Evolutionary conservation across 2,329 filamentous ascomycete species (phyloP), one percentile per base, ranked within the genome.

Genomic region (Aspergillus spinulosporus): DNA sequence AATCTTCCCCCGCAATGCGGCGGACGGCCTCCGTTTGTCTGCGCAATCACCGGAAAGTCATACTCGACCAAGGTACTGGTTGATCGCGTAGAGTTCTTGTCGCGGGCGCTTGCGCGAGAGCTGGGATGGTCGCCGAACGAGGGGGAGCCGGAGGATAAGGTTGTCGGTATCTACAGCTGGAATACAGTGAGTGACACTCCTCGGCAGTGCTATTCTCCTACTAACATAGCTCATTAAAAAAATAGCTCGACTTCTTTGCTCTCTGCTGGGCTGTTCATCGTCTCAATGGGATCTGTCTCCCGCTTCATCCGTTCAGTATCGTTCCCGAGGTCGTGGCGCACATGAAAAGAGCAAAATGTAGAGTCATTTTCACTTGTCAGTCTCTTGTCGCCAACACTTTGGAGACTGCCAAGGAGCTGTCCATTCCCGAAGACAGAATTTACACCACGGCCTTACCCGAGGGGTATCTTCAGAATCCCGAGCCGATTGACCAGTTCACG

Each of bases 241-340:
- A 9, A 21, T 45, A 58, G 56, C 42, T 58, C 26, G 56, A 58
- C 39, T 55, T 52, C 21, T 45, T 58, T 14, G 43, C 39, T 4
- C 36, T 52, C 12, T 54, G 47, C 40, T 58, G 56, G 56, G 56
- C 56, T 14, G 47, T 58, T 6, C 56, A 58, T 37, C 56, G 56
- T 11, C 42, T 58, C 15, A 47, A 50, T 43, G 56, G 56, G 1
- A 54, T 58, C n/a, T 54, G 56, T 34, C 56, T 58, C 28, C 46
- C 52, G 5, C 28, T 54, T 15, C 56, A 58, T 37, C 46, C 56
- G 1, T 36, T 34, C 43, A 53, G 45, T 15, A 45, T 45, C n/a
- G 55, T 49, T 4, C 28, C 55, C 2, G 55, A 57, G 14, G 39
- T 57, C 14, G 44, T 49, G 4, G 40, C 45, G 11, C 55, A 57